These are phyloP conservation scores for Beauveria sp. DNA, from an alignment of 2,329 filamentous ascomycete species.

Conservation along the genomic window DNA sequence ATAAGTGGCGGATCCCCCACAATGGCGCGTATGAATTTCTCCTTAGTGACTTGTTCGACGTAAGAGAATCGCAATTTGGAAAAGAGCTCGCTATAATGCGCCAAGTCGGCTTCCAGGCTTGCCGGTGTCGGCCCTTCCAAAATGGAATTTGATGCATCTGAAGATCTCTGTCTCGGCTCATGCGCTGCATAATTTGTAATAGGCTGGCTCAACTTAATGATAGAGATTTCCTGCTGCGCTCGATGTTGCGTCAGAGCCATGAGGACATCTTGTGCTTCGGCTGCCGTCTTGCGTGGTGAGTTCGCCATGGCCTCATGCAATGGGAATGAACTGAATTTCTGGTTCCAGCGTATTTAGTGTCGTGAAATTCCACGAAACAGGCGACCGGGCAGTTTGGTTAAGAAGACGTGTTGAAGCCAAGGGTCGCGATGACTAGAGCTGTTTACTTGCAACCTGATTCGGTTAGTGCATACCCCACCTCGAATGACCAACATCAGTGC, in stretches of 20 bases:
- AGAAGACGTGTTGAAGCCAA: background rate
- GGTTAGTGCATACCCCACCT: conserved; percentile 17
- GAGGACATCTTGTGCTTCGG: conserved; percentile 34
- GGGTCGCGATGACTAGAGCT: conserved; percentile 13
- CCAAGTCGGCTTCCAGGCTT: conserved; percentile 72
- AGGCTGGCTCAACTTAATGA: conserved; percentile 69
- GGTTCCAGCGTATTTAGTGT: background rate
- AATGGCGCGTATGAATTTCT: conserved; percentile 91
- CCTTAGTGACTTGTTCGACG: conserved; percentile 96
- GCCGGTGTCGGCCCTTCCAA: conserved; percentile 64
- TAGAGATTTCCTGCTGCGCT: conserved; percentile 55
- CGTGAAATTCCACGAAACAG: no score
- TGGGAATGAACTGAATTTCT: background rate
- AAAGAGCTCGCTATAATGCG: conserved; percentile 91
- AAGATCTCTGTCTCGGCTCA: conserved; percentile 47
- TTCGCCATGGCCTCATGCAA: conserved; percentile 14
- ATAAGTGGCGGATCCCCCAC: conserved; percentile 84
- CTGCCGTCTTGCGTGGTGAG: conserved; percentile 16
- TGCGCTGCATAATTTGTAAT: conserved; percentile 46
- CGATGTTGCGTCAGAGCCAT: conserved; percentile 46
- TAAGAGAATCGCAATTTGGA: conserved; percentile 95
- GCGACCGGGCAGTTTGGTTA: background rate
- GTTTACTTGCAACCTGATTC: conserved; percentile 32
- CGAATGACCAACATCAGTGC: background rate
- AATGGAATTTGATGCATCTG: conserved; percentile 61